phyloP scores from a whole-genome alignment of 495 filamentous ascomycete genomes.

The Lichenothelia convexa region DNA sequence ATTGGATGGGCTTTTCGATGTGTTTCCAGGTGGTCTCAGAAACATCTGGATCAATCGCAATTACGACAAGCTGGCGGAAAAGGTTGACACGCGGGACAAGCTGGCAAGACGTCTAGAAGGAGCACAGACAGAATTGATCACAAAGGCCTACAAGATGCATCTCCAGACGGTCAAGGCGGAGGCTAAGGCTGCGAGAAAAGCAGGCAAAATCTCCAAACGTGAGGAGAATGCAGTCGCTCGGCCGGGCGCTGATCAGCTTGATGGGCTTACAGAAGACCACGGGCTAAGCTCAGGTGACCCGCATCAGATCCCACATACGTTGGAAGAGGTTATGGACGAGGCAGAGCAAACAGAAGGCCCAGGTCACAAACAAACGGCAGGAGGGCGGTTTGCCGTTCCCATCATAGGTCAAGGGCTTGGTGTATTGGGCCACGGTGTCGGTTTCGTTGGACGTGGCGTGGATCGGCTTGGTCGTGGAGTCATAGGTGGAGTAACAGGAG shows the following conservation, averaged over 20 bases:
- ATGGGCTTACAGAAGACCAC: slow-evolving; percentile 41
- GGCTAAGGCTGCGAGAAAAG: slow-evolving; percentile 38
- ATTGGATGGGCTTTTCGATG: slow-evolving; percentile 73
- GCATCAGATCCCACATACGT: slow-evolving; percentile 56
- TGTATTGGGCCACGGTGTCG: slow-evolving; percentile 23
- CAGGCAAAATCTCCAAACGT: slow-evolving; percentile 32
- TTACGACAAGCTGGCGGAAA: slow-evolving; percentile 70
- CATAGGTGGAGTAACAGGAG: slow-evolving; percentile 27
- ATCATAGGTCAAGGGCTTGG: slow-evolving; percentile 25
- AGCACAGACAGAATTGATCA: slow-evolving; percentile 73
- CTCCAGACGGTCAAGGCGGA: slow-evolving; percentile 45
- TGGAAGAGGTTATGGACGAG: slow-evolving; percentile 48
- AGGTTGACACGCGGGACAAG: slow-evolving; percentile 56
- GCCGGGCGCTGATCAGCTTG: slow-evolving; percentile 36
- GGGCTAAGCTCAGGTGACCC: slow-evolving; percentile 75
- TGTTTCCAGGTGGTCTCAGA: slow-evolving; percentile 86
- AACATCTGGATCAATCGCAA: slow-evolving; percentile 97
- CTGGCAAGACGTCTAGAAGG: slow-evolving; percentile 57
- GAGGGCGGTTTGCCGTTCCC: slow-evolving; percentile 7
- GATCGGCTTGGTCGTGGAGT: slow-evolving; percentile 38
- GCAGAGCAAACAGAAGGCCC: too few relatives aligned
- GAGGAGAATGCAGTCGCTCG: slow-evolving; percentile 20
- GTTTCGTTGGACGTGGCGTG: slow-evolving; percentile 42
- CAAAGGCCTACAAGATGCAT: slow-evolving; percentile 50
- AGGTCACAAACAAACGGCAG: too few relatives aligned